Percentiles rank a stretch among this genome's conserved stretches.
These are phyloP conservation scores for Pichia exigua DNA, from an alignment of 805 yeast species.

Conservation along the genomic window DNA sequence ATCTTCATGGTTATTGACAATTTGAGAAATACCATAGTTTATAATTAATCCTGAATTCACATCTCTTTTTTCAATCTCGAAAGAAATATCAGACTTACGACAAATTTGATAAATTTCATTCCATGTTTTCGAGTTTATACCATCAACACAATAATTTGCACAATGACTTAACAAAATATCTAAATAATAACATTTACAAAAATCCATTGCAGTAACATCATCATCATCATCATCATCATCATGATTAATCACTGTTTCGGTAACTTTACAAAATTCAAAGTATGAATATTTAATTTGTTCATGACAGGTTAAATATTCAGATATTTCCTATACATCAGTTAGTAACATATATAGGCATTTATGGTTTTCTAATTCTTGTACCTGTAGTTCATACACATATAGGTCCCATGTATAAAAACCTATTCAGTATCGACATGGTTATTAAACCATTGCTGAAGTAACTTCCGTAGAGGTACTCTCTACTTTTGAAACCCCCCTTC, in stretches of 20 bases:
- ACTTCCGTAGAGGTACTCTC: no score
- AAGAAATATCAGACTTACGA: not conserved
- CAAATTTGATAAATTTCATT: not conserved
- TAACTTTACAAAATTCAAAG: slow-evolving; percentile 1
- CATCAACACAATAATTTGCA: slow-evolving; percentile 17
- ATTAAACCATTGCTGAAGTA: no score
- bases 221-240: not conserved
- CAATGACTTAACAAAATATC: slow-evolving; percentile 20
- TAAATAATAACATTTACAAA: slow-evolving; percentile 24
- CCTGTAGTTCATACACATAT: slow-evolving; percentile 1
- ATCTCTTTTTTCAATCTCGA: not conserved
- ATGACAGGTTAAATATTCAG: slow-evolving; percentile 21
- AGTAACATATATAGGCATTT: not conserved
- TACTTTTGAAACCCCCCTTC: no score
- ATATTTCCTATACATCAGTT: slow-evolving; percentile 18
- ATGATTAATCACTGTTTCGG: not conserved
- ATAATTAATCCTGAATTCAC: not conserved
- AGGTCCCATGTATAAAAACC: not conserved
- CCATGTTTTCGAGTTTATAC: not conserved
- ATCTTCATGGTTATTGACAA: not conserved
- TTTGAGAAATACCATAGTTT: not conserved
- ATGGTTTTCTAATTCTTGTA: no score
- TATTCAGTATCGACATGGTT: not conserved
- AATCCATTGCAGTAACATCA: not conserved
- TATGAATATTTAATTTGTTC: not conserved